Percentiles rank a stretch among this genome's conserved stretches.
Evolutionary conservation across 257 asterid species (phyloP).

Genomic region (Primulina huaijiensis): DNA sequence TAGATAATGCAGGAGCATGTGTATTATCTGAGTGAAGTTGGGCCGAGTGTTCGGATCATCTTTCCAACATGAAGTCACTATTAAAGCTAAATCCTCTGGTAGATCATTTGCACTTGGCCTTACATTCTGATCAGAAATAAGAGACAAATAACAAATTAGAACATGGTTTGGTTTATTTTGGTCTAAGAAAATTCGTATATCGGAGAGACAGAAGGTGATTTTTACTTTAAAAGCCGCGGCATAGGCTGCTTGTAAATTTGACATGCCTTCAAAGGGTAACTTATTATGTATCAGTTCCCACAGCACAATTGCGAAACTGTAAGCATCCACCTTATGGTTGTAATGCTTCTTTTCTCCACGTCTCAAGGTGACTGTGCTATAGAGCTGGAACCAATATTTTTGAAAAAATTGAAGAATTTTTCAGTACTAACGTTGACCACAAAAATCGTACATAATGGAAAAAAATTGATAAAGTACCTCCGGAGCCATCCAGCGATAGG

Average conservation of each 20-base stretch:
- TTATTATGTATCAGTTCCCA: slow-evolving; percentile 91
- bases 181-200: neutral
- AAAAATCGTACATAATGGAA: neutral
- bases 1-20: slow-evolving; percentile 81
- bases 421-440: neutral
- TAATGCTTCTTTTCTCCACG: slow-evolving; percentile 98
- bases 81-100: slow-evolving; percentile 64
- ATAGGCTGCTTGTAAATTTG: slow-evolving; percentile 96
- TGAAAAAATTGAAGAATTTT: neutral
- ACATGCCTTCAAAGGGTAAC: slow-evolving; percentile 89
- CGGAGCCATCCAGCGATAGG: slow-evolving; percentile 99
- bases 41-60: slow-evolving; percentile 85
- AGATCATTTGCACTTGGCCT: slow-evolving; percentile 88
- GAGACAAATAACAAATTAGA: neutral
- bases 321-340: slow-evolving; percentile 95
- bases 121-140: slow-evolving; percentile 53
- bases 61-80: slow-evolving; percentile 91
- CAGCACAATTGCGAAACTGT: slow-evolving; percentile 91
- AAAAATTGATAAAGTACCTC: slow-evolving; percentile 43
- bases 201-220: slow-evolving; percentile 12
- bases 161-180: neutral
- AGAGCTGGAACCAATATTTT: slow-evolving; percentile 52
- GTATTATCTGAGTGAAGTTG: slow-evolving; percentile 83
- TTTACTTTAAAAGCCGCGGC: slow-evolving; percentile 95
- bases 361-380: slow-evolving; percentile 89